Conservation (phyloP, 179 eudicot genomes). For the Vitellaria paradoxa region DNA sequence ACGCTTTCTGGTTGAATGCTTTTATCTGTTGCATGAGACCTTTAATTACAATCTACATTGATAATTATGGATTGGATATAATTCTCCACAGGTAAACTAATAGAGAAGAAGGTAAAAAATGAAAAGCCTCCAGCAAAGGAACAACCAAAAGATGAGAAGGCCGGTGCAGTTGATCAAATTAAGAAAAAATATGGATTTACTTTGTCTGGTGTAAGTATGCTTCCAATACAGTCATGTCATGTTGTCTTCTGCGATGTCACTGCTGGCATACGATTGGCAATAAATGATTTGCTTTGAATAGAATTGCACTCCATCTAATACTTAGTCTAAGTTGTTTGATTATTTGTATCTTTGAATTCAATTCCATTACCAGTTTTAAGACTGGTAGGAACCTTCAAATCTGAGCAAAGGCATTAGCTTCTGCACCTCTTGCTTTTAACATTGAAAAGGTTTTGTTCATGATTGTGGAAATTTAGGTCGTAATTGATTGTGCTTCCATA, state of each 20-base stretch:
- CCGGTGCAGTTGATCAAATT: conserved; percentile 78
- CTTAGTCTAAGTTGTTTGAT: not conserved
- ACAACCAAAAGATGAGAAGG: conserved; percentile 58
- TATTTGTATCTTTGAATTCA: not conserved
- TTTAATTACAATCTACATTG: not conserved
- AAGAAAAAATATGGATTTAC: conserved; percentile 89
- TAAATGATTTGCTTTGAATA: no score
- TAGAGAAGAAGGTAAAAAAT: conserved; percentile 58
- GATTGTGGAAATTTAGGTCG: not conserved
- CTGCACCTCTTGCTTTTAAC: not conserved
- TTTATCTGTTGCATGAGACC: not conserved
- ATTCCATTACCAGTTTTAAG: not conserved
- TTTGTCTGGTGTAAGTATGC: conserved; percentile 55
- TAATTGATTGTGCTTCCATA: not conserved
- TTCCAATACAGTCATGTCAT: not conserved
- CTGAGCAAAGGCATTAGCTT: not conserved
- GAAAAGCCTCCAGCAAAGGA: conserved; percentile 55
- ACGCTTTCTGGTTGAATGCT: not conserved
- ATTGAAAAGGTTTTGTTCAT: not conserved
- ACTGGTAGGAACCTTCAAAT: not conserved
- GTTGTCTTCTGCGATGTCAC: not conserved
- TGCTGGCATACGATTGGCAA: not conserved
- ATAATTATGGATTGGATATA: not conserved
- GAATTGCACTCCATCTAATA: not conserved
- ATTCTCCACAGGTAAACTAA: conserved; percentile 65